phyloP scores from a whole-genome alignment of 139 green algal genomes.

The Auxenochlorella pyrenoidosa region DNA sequence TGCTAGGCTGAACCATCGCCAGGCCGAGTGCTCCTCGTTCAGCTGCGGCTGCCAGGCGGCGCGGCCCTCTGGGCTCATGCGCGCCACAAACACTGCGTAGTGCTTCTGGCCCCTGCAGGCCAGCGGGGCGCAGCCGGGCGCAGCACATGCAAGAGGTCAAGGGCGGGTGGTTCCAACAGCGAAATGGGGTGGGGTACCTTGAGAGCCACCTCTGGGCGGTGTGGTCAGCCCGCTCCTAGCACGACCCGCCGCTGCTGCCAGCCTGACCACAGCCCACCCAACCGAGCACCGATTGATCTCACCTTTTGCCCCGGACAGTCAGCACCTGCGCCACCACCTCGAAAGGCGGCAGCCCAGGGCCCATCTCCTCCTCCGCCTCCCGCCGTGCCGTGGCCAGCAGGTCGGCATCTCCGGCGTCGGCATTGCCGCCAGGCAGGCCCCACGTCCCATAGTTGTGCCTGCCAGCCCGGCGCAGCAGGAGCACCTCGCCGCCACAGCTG shows the following conservation, averaged over 20 bases:
- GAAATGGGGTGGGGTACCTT: too few species aligned
- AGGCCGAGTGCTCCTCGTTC: conserved; percentile 72
- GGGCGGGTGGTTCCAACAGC: too few species aligned
- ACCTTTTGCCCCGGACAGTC: conserved; percentile 71
- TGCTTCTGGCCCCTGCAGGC: conserved; percentile 67
- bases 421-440: conserved; percentile 82
- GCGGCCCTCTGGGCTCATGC: conserved; percentile 18
- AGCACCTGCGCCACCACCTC: conserved; percentile 32
- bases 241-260: too few species aligned
- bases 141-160: background rate
- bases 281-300: background rate
- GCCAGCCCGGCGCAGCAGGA: conserved; percentile 63
- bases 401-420: conserved; percentile 60
- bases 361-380: conserved; percentile 65
- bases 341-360: conserved; percentile 25
- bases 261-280: too few species aligned
- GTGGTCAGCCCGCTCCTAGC: too few species aligned
- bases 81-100: conserved; percentile 74
- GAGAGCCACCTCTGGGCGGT: too few species aligned
- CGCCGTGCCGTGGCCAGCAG: conserved; percentile 66
- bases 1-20: conserved; percentile 51
- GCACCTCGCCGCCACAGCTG: conserved; percentile 51
- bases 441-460: conserved; percentile 72
- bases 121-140: background rate
- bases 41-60: conserved; percentile 48